A percentile compares a stretch with the other conserved stretches of the same genome.
These are phyloP conservation scores for Debaryomyces maramus DNA, from an alignment of 805 yeast species.

Conservation along the genomic window DNA sequence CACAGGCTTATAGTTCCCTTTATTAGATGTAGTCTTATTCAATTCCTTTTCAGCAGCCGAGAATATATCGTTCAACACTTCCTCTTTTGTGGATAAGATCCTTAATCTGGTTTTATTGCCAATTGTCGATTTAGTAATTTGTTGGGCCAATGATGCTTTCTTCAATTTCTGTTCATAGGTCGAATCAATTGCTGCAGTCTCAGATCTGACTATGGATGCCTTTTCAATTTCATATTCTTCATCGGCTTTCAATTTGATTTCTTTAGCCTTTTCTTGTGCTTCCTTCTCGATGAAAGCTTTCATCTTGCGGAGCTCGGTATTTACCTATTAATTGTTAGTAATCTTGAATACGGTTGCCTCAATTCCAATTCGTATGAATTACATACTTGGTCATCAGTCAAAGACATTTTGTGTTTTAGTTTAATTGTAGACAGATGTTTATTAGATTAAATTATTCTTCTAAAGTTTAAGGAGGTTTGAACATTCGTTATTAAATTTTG, in stretches of 20 bases:
- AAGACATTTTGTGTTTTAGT: constrained; percentile 20
- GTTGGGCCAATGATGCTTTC: constrained; percentile 90
- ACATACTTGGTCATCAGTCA: constrained; percentile 35
- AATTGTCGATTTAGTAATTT: constrained; percentile 91
- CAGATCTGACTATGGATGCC: constrained; percentile 90
- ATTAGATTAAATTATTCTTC: background rate
- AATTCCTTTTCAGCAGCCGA: constrained; percentile 66
- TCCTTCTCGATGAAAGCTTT: constrained; percentile 98
- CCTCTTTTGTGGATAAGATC: constrained; percentile 79
- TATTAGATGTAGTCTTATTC: constrained; percentile 54
- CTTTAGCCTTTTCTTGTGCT: constrained; percentile 98
- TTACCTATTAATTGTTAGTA: constrained; percentile 54
- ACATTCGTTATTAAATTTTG: background rate
- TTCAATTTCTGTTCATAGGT: constrained; percentile 79
- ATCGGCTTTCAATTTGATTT: constrained; percentile 91
- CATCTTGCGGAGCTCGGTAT: constrained; percentile 95
- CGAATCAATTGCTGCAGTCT: constrained; percentile 83
- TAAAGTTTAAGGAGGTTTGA: background rate
- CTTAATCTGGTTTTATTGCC: constrained; percentile 94
- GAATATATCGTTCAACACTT: constrained; percentile 71
- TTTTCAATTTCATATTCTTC: constrained; percentile 98
- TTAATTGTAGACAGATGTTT: background rate
- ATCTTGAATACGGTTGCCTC: background rate
- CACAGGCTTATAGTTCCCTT: constrained; percentile 62
- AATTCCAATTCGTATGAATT: background rate